phyloP scores from a whole-genome alignment of 768 basidiomycete species.

The Termitomyces titanicus region DNA sequence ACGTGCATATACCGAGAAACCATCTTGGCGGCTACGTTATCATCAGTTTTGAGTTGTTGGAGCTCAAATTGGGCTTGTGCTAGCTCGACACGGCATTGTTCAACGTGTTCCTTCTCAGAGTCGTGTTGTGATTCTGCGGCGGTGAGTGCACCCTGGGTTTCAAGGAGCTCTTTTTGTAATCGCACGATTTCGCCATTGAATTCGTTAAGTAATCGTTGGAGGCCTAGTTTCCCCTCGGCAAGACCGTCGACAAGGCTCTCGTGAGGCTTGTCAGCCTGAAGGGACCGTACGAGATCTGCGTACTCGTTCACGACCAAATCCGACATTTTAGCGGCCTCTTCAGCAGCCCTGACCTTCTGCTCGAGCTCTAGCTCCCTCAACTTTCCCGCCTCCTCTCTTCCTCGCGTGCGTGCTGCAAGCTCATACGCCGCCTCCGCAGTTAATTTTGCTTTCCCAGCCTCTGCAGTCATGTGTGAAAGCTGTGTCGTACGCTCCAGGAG shows the following conservation, averaged over 20 bases:
- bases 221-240: constrained; percentile 41
- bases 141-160: constrained; percentile 42
- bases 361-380: constrained; percentile 47
- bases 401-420: constrained; percentile 49
- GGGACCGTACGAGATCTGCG: constrained; percentile 64
- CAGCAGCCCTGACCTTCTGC: constrained; percentile 39
- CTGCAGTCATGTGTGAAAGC: constrained; percentile 38
- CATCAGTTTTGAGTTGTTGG: constrained; percentile 56
- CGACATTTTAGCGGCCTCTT: constrained; percentile 58
- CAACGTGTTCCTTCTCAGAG: constrained; percentile 39
- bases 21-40: constrained; percentile 76
- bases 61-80: constrained; percentile 46
- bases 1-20: constrained; percentile 82
- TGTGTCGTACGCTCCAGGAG: constrained; percentile 47
- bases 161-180: constrained; percentile 39
- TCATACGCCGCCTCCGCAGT: constrained; percentile 51
- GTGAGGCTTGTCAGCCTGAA: constrained; percentile 43
- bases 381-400: constrained; percentile 50
- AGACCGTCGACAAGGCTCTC: constrained; percentile 32
- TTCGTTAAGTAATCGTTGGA: constrained; percentile 47
- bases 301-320: constrained; percentile 71
- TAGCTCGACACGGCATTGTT: constrained; percentile 42
- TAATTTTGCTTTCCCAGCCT: constrained; percentile 38
- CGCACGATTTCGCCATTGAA: constrained; percentile 45
- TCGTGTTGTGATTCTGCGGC: constrained; percentile 37